Evolutionary conservation across 73 alveolate species (phyloP), one percentile per base, ranked within the genome.

Genomic region (Paramecium octaurelia): DNA sequence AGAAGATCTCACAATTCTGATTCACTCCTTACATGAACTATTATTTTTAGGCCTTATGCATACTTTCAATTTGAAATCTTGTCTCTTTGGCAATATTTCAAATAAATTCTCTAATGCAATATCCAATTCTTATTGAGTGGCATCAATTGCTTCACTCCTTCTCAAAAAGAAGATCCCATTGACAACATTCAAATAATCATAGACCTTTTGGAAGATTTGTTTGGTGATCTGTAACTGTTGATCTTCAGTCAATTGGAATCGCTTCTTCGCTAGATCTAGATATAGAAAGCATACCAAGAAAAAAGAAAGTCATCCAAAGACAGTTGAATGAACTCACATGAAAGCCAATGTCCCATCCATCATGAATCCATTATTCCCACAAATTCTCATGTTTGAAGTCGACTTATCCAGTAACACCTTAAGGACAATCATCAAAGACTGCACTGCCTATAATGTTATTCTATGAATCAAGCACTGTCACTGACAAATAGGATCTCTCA

Each of bases 351-450:
- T 88, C 92, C 89, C 94, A 68, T 96, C 96, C 48, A 42, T 69
- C 86, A 94, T 88, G 98, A 97, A 96, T 50, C 84, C 84, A 64
- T 64, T 83, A 90, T 77, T 96, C 99, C 99, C 99, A 96, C 58
- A 91, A 86, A 92, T 97, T 96, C 88, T 96, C 97, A 60, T 96
- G 97, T 87, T 94, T 86, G 76, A 93, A 96, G 83, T 95, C 98
- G 64, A 94, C 92, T 90, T 59, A 77, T n/a, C 97, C 97, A 23
- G 95, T 93, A 59, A 96, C 86, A n/a, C 95, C 97, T 60, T 96
- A 97, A 6, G 98, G 99, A 87, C 83, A 95, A 80, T 97, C 99
- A 92, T 96, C 97, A 77, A 97, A 97, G 12, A 97, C 97, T 20
- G 99, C 99, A 85, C 92, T 94, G 42, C 97, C 99, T 21, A 96